Evolutionary conservation across 805 yeast genomes (phyloP), one percentile per base, ranked within the genome.

Genomic region (Kuraishia capsulata): DNA sequence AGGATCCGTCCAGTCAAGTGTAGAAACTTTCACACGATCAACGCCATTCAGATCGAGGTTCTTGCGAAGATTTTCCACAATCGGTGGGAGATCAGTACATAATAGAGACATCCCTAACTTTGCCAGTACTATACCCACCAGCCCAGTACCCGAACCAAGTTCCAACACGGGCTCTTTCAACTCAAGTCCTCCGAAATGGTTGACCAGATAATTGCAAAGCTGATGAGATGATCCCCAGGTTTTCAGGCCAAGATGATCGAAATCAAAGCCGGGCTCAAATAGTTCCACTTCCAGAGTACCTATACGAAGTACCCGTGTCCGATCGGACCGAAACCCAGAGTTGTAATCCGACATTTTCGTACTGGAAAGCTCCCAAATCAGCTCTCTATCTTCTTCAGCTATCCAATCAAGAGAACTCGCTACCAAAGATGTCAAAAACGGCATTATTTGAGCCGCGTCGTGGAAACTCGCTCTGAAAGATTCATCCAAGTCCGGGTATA

Each of bases 111-210:
- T 53, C 0, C 87, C 87, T 4, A 80, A 49, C 6, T 65, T 41
- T 1, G 72, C 73, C 40, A 84, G 67, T 0, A 79, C 67, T 26
- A 92, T 81, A 0, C 97, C 97, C 3, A 80, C 81, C 13, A 90
- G 64, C 0, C 98, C 98, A 0, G 98, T 92, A 0, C 98, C 98
- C 0, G 97, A 69, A 0, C 98, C 98, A n/a, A 92, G 61, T 50
- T 90, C 98, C 21, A 84, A 54, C 0, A 79, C 49, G 3, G 54
- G 69, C 30, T 52, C 58, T 6, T 25, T 4, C 3, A 62, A 34
- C n/a, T 56, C 30, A 5, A 5, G 13, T 6, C 8, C 14, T 14
- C 17, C 31, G n/a, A n/a, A n/a, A n/a, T n/a, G n/a, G n/a, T n/a
- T n/a, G 1, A 40, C 37, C 5, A 34, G 10, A 21, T 33, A 21